Evolutionary conservation across 306 rosid species (phyloP).

Genomic region (Mucuna pruriens): DNA sequence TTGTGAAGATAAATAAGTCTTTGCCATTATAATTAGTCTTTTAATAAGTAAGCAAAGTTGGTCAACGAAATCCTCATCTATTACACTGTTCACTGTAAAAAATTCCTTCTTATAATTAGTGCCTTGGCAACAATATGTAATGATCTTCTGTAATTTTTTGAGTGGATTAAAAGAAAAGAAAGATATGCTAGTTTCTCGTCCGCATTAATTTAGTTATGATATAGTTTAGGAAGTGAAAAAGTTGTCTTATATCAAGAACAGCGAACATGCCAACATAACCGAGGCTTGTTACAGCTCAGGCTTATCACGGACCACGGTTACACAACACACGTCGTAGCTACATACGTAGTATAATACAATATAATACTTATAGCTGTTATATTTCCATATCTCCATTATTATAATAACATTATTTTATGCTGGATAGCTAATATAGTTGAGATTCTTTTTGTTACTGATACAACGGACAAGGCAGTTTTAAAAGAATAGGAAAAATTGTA

Average conservation of each 20-base stretch:
- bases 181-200: not conserved
- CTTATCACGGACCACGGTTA: not conserved
- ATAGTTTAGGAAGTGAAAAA: not conserved
- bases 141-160: not conserved
- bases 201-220: not conserved
- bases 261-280: not conserved
- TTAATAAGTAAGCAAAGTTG: constrained; percentile 1
- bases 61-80: constrained; percentile 9
- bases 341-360: not conserved
- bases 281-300: not conserved
- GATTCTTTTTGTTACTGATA: not conserved
- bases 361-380: not conserved
- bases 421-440: not conserved
- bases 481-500: no score
- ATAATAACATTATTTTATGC: not conserved
- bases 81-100: not conserved
- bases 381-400: not conserved
- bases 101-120: not conserved
- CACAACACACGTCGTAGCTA: not conserved
- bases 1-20: constrained; percentile 2
- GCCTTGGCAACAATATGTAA: not conserved
- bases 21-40: constrained; percentile 19
- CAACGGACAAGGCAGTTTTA: not conserved
- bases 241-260: not conserved
- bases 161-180: not conserved